Evolutionary conservation across 805 yeast species (phyloP), one percentile per base, ranked within the genome.

Genomic region (Candida sanyiensis): DNA sequence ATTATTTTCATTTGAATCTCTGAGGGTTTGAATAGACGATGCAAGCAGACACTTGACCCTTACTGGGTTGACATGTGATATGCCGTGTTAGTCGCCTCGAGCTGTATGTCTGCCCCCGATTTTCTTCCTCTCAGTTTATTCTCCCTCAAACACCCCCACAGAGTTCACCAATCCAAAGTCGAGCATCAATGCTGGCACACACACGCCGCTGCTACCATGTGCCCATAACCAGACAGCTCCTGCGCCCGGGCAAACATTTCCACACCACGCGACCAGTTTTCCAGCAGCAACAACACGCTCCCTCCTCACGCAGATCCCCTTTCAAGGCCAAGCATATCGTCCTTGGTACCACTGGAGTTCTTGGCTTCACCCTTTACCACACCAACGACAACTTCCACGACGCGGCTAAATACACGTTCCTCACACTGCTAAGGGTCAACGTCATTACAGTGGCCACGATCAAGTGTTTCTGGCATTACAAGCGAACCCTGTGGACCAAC

Each of bases 381-480:
- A 39, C 51, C 5, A 47, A 43, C 26, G 49, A 45, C 9, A 29
- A 26, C 2, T 28, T 45, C 25, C 48, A 45, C 23, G 46, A 33
- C 70, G 73, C 15, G 77, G 86, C 88, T 74, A 81, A 59, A 69
- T 83, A 43, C 78, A 67, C 54, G 52, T 80, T 50, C 73, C 80
- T 55, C 56, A 63, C 60, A 51, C 59, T 48, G 70, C 77, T 53
- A 44, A 68, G 93, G 44, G 72, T 77, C 1, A 70, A 76, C 2
- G 77, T 79, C 4, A 90, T 83, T 1, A 63, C 80, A 0, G 57
- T 69, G 9, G 95, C 96, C 3, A 81, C 90, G 1, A 48, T 71
- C 6, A 66, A 79, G 44, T 90, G 97, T 57, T 80, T 90, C 49
- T 67, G 69, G 44, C 64, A 80, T 24, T 93, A 93, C 61, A 69